Evolutionary conservation across 352 stramenopile species (phyloP).

Genomic region (Phytophthora multivora): DNA sequence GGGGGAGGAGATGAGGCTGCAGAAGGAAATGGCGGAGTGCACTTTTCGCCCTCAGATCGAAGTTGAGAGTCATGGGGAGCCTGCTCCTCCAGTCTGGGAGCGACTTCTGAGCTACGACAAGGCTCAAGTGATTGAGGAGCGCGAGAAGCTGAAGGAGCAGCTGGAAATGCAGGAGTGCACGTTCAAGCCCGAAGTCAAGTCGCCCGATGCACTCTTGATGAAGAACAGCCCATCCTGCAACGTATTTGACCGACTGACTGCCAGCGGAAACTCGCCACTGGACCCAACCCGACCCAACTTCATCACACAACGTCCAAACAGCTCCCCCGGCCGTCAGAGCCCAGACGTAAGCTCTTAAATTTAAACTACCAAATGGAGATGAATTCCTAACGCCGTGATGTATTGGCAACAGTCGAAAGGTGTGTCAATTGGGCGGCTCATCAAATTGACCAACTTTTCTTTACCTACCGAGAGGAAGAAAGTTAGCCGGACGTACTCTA

Average conservation of each 20-base stretch:
- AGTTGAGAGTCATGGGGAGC: constrained; percentile 39
- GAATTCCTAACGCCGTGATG: constrained; percentile 9
- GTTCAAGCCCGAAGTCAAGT: constrained; percentile 83
- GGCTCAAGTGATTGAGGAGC: constrained; percentile 77
- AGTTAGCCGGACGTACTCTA: constrained; percentile 19
- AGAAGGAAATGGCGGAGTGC: constrained; percentile 82
- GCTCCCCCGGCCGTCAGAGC: constrained; percentile 24
- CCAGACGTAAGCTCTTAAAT: constrained; percentile 23
- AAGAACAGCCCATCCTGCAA: constrained; percentile 42
- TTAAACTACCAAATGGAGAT: neutral
- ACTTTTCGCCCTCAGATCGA: constrained; percentile 81
- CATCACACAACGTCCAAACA: constrained; percentile 31
- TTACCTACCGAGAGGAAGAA: constrained; percentile 22
- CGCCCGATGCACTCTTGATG: constrained; percentile 45
- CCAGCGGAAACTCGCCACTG: constrained; percentile 14
- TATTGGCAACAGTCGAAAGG: constrained; percentile 16
- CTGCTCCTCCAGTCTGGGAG: constrained; percentile 70
- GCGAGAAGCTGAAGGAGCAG: constrained; percentile 72
- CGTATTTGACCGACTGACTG: constrained; percentile 52
- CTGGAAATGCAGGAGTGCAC: constrained; percentile 79
- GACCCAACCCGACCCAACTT: constrained; percentile 19
- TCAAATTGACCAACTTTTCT: constrained; percentile 51
- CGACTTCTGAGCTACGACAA: constrained; percentile 80
- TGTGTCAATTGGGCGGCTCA: constrained; percentile 45
- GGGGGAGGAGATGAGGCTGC: constrained; percentile 64